phyloP scores from a whole-genome alignment of 805 yeast species.

The Myxozyma sirexii region DNA sequence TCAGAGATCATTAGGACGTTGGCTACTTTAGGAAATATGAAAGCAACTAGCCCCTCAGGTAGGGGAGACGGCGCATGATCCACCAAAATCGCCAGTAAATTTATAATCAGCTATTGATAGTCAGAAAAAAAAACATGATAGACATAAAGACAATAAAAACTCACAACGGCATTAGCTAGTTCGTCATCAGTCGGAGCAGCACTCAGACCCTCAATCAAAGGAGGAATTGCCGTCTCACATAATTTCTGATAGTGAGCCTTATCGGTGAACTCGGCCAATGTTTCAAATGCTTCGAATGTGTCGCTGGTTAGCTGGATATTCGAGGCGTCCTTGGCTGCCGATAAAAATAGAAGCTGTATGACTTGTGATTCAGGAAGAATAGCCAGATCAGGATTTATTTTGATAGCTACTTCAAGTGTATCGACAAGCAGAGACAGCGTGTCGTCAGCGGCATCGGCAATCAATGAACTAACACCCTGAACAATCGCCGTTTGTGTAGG shows the following conservation, averaged over 20 bases:
- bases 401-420: constrained; percentile 60
- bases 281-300: constrained; percentile 68
- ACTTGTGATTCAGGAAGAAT: constrained; percentile 43
- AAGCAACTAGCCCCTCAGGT: constrained; percentile 27
- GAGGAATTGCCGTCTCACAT: constrained; percentile 36
- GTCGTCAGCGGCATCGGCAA: constrained; percentile 74
- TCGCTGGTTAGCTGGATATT: constrained; percentile 70
- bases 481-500: constrained; percentile 41
- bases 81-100: constrained; percentile 22
- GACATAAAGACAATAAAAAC: background rate
- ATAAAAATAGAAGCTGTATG: constrained; percentile 59
- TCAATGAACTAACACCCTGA: constrained; percentile 49
- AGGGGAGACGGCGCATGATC: constrained; percentile 32
- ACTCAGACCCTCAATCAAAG: constrained; percentile 20
- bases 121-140: background rate
- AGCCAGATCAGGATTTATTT: constrained; percentile 48
- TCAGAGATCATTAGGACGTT: constrained; percentile 21
- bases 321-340: constrained; percentile 73
- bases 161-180: constrained; percentile 12
- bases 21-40: constrained; percentile 28
- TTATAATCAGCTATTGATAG: constrained; percentile 25
- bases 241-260: constrained; percentile 39
- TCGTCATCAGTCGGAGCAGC: constrained; percentile 14
- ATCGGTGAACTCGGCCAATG: constrained; percentile 50
- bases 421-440: constrained; percentile 74